Evolutionary conservation across 2,329 filamentous ascomycete species (phyloP), one percentile per base, ranked within the genome.

Genomic region (Sporothrix inflata): DNA sequence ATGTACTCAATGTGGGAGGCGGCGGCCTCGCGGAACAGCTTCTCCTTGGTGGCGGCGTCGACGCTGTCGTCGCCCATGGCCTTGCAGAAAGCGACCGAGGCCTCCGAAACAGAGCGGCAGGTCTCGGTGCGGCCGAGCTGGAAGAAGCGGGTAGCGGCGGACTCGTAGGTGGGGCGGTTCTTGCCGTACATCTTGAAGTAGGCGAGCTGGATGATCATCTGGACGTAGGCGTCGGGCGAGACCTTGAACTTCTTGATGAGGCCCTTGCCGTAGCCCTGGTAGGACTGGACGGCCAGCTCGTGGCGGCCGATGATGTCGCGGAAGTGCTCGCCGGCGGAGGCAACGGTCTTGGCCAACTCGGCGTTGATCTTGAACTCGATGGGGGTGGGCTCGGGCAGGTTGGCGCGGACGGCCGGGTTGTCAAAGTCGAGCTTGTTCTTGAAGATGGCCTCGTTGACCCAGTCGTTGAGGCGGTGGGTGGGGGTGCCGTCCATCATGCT

Each of bases 401-500:
- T 89, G 61, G 94, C 94, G 78, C 96, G 94, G 74, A 97, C 83
- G 49, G 85, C 84, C 8, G 93, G 88, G 80, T 94, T 88, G 73
- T 91, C 92, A 79, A 98, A 93, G 82, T 98, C 94, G 73, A 99
- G 90, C 81, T 96, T 97, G 84, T 97, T 95, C 84, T 91, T 91
- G 84, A 97, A 94, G 81, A 98, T 98, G 79, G 93, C 88, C 80
- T 92, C 90, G 84, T 95, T 97, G 80, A 97, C 88, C 79, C 94
- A 96, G 86, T 99, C 96, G 82, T 98, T 99, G 19, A 99, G 88
- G 60, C 97, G 92, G 83, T 98, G 96, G 2, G 97, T 99, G 0
- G 97, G 94, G 7, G 96, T 99, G 75, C 97, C 96, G 80, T 99
- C 96, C 97, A 99, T 99, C 96, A 99, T 98, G 78, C 93, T 97